Conservation (phyloP, 257 asterid genomes). For the Przewalskia tangutica region DNA sequence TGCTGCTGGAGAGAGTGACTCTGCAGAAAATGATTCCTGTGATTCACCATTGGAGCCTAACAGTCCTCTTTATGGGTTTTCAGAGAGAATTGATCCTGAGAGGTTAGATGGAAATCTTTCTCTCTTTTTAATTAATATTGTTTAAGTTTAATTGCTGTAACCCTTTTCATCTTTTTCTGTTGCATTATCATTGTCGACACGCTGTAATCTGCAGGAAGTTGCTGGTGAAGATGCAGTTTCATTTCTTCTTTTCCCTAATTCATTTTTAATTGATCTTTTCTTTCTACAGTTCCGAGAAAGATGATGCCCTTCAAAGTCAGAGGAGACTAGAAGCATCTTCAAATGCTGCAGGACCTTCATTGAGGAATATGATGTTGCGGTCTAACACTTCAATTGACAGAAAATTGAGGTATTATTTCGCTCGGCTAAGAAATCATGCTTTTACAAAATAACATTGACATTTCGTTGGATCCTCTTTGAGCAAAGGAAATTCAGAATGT, state of each 20-base stretch:
- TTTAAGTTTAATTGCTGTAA: neutral
- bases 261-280: constrained; percentile 1
- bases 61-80: constrained; percentile 84
- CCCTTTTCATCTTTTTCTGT: neutral
- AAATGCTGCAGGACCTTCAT: constrained; percentile 72
- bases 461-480: neutral
- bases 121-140: neutral
- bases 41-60: constrained; percentile 99
- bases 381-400: constrained; percentile 66
- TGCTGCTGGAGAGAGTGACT: constrained; percentile 97
- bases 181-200: neutral
- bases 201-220: neutral
- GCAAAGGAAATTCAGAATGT: neutral
- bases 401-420: constrained; percentile 54
- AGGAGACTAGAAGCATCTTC: constrained; percentile 65
- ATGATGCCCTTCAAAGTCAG: constrained; percentile 60
- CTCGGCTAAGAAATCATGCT: neutral
- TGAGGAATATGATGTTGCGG: constrained; percentile 76
- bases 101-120: constrained; percentile 32
- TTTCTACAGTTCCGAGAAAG: constrained; percentile 69
- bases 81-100: constrained; percentile 73
- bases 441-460: constrained; percentile 3
- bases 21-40: constrained; percentile 99
- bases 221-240: neutral
- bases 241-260: constrained; percentile 3